Conservation (phyloP, 345 rosid species). For the Aquilaria sinensis region DNA sequence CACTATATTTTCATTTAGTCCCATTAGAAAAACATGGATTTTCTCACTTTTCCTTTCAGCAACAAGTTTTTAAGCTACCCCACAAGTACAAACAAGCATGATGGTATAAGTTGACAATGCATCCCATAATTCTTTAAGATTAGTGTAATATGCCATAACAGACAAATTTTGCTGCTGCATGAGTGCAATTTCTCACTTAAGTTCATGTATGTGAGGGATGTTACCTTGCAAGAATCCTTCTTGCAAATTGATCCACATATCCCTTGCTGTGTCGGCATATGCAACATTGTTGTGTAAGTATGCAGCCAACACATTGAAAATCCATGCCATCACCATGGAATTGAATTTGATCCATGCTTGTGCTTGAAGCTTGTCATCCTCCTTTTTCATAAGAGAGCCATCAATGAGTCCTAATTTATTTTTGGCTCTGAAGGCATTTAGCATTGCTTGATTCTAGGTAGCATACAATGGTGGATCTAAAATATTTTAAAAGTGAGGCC, state of each 20-base stretch:
- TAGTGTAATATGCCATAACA: constrained; percentile 4
- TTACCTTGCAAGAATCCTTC: constrained; percentile 5
- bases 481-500: too few relatives aligned
- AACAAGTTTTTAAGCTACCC: background rate
- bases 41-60: background rate
- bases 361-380: background rate
- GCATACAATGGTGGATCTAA: too few relatives aligned
- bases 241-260: background rate
- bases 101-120: background rate
- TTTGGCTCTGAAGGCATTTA: background rate
- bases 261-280: background rate
- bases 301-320: constrained; percentile 1
- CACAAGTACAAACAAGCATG: background rate
- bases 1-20: background rate
- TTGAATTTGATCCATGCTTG: background rate
- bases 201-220: background rate
- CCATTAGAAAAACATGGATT: background rate
- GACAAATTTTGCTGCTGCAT: background rate
- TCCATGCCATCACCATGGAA: background rate
- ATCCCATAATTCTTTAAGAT: constrained; percentile 4
- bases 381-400: background rate
- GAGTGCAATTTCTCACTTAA: background rate
- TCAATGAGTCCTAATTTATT: background rate
- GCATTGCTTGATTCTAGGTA: background rate
- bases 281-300: background rate